Base-by-base conservation (phyloP, 768 basidiomycete genomes). In the Ephemerocybe angulata region DNA sequence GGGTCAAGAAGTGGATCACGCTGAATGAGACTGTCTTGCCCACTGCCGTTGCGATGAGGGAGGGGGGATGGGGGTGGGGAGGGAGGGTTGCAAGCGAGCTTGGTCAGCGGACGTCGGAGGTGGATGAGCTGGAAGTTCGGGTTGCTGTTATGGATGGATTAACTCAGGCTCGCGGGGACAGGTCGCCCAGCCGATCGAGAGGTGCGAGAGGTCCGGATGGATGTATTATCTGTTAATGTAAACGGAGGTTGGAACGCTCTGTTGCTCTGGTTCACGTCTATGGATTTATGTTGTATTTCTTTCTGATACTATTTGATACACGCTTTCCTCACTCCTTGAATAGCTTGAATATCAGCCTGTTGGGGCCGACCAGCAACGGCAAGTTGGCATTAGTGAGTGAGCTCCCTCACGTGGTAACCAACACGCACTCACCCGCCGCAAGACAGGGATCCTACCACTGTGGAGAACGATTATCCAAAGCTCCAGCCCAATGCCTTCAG, bases 91-190 rank as follows among this genome's bases (percentile, higher is more conserved):
- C 46, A 28, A 47, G 46, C n/a, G 46, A 47, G 46, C 25, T 47
- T 21, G 46, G 25, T 24, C 27, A 28, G 46, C 27, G 21, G 11
- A 21, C n/a, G 27, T 28, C 15, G 15, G 46, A 47, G 25, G 46
- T 47, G 24, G 27, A 47, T 15, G 46, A 47, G 27, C 21, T 47
- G 46, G 17, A 29, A 4, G 25, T 47, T 24, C 27, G 46, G 28
- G 46, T 47, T 19, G 46, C 27, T 21, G 46, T 47, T 24, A 29
- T 47, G 46, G 46, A 47, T 47, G 46, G 46, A 28, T 30, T 47
- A n/a, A 47, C 28, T 13, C 46, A 29, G 46, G 30, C 25, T 29
- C 27, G 28, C 6, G 11, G 30, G 4, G 12, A 28, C 25, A 11
- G 27, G 25, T 3, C 15, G 46, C 25, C 27, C 13, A 13, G 46